Conservation (phyloP, 352 stramenopile genomes). For the Phytophthora niederhauseri region DNA sequence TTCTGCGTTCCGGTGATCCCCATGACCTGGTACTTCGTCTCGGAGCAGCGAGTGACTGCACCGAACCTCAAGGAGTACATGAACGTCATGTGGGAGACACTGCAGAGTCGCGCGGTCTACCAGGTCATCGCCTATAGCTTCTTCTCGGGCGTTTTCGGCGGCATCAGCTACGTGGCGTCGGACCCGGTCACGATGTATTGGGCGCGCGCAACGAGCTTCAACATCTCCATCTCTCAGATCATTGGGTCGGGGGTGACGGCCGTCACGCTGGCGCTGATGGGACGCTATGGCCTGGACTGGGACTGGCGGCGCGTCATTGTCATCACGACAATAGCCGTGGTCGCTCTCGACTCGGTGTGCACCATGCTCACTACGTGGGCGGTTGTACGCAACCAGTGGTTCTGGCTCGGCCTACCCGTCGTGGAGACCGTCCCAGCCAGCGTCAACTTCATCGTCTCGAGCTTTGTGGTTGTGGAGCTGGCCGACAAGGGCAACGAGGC, state of each 20-base stretch:
- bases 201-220: conserved; percentile 45
- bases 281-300: conserved; percentile 44
- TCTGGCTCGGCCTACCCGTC: conserved; percentile 44
- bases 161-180: conserved; percentile 38
- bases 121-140: conserved; percentile 49
- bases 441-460: conserved; percentile 50
- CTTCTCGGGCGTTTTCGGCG: conserved; percentile 37
- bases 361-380: conserved; percentile 44
- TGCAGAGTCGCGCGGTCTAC: conserved; percentile 45
- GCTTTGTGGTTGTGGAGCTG: conserved; percentile 54
- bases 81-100: conserved; percentile 24
- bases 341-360: conserved; percentile 37
- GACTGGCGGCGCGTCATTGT: conserved; percentile 42
- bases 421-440: conserved; percentile 39
- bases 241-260: conserved; percentile 37
- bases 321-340: conserved; percentile 33
- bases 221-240: conserved; percentile 41
- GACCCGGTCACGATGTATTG: conserved; percentile 46
- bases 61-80: conserved; percentile 38
- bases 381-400: conserved; percentile 49
- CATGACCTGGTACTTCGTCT: conserved; percentile 44
- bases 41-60: conserved; percentile 24
- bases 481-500: conserved; percentile 52
- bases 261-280: conserved; percentile 35
- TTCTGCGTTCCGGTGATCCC: conserved; percentile 39